Evolutionary conservation across 179 eudicot genomes (phyloP).

Genomic region (Camellia oleifera): DNA sequence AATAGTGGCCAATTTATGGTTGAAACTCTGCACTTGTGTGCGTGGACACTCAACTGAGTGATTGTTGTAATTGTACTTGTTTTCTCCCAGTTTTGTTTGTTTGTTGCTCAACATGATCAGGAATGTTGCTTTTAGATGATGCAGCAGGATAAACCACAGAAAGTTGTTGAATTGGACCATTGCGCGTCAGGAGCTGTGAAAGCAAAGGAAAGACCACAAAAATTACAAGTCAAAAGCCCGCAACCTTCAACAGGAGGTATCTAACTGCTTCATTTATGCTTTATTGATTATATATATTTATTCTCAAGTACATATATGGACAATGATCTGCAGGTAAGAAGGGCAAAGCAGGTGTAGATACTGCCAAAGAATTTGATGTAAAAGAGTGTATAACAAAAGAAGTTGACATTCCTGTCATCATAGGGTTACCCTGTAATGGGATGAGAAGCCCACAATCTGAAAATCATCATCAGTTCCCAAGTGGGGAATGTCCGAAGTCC

Average conservation of each 20-base stretch:
- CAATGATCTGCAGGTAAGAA: constrained; percentile 20
- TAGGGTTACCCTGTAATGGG: constrained; percentile 16
- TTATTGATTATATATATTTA: not conserved
- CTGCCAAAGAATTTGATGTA: constrained; percentile 11
- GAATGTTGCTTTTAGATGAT: not conserved
- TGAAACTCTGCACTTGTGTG: not conserved
- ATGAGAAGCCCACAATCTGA: constrained; percentile 11
- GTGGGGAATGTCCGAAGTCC: constrained; percentile 1
- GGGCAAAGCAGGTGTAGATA: constrained; percentile 10
- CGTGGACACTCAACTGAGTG: not conserved
- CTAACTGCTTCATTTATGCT: not conserved
- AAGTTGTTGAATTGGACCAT: constrained; percentile 9
- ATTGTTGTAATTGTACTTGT: not conserved
- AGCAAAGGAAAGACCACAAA: constrained; percentile 9
- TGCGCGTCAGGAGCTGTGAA: not conserved
- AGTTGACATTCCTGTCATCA: constrained; percentile 16
- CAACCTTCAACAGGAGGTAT: constrained; percentile 5
- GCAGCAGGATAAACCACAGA: constrained; percentile 22
- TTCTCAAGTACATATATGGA: not conserved
- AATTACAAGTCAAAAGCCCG: not conserved
- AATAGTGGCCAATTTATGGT: not conserved
- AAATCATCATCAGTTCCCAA: not conserved
- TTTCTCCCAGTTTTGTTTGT: not conserved
- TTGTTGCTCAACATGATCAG: not conserved
- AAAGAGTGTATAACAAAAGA: constrained; percentile 10